Conservation (phyloP, 1,284 basidiomycete species). For the Microbotryomycetes sp. region DNA sequence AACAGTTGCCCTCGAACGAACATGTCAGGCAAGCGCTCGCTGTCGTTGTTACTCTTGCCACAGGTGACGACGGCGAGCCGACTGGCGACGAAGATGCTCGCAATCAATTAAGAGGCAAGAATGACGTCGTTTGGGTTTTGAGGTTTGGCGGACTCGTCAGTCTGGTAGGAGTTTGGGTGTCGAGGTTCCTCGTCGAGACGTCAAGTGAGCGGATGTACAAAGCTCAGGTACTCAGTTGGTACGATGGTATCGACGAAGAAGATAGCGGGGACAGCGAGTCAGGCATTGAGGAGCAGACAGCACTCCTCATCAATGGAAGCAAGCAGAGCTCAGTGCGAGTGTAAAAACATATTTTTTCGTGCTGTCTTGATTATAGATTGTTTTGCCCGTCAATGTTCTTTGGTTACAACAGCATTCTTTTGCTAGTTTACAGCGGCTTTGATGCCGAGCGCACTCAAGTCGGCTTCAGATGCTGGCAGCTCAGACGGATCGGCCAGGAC, state of each 20-base stretch:
- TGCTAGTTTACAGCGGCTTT: no score
- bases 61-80: no score
- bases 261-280: not conserved
- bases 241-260: not conserved
- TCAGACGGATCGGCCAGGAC: not conserved
- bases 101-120: not conserved
- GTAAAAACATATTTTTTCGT: no score
- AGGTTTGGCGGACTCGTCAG: slow-evolving; percentile 40
- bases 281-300: no score
- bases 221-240: not conserved
- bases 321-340: no score
- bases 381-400: no score
- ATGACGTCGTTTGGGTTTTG: slow-evolving; percentile 42
- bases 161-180: slow-evolving; percentile 34
- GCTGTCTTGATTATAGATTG: no score
- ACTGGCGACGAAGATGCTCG: not conserved
- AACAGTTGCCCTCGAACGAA: no score
- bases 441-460: not conserved
- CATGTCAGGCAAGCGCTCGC: no score
- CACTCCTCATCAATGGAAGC: no score
- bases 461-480: not conserved
- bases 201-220: not conserved
- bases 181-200: slow-evolving; percentile 35
- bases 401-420: no score
- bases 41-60: no score